A percentile compares a stretch with the other conserved stretches of the same genome.
Conservation (phyloP, 805 yeast genomes). For the Nakazawaea wyomingensis region DNA sequence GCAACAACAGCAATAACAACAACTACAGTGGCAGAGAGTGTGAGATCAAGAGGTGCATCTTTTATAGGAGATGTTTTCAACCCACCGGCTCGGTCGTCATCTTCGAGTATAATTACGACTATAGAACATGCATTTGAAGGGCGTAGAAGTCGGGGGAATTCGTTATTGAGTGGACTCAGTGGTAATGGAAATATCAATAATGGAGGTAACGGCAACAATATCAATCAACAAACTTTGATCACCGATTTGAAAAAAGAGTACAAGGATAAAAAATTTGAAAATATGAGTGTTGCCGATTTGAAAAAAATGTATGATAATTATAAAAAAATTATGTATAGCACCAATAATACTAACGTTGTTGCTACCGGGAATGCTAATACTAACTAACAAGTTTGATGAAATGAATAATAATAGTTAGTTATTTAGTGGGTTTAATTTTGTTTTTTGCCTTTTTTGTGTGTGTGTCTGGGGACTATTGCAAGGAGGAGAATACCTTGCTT, state of each 20-base stretch:
- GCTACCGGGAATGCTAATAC: too few relatives aligned
- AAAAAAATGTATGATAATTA: conserved; percentile 24
- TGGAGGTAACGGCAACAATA: neutral
- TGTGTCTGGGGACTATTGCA: too few relatives aligned
- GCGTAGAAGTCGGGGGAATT: conserved; percentile 26
- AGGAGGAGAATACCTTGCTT: too few relatives aligned
- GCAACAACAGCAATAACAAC: too few relatives aligned
- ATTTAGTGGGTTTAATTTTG: too few relatives aligned
- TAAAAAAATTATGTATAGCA: conserved; percentile 19
- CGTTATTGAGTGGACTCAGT: conserved; percentile 3
- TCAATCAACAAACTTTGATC: neutral
- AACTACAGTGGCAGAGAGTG: conserved; percentile 12
- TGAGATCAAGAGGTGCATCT: conserved; percentile 11
- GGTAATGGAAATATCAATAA: neutral
- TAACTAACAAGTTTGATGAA: too few relatives aligned
- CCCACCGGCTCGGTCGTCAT: conserved; percentile 1
- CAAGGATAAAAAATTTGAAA: conserved; percentile 20
- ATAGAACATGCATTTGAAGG: conserved; percentile 29
- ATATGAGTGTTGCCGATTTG: conserved; percentile 24
- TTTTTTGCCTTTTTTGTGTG: too few relatives aligned
- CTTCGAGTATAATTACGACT: conserved; percentile 19
- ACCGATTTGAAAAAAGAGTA: neutral
- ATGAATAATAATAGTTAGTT: too few relatives aligned
- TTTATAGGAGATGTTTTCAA: conserved; percentile 7
- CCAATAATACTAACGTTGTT: too few relatives aligned